Evolutionary conservation across 805 yeast species (phyloP).

Genomic region (Cyberlindnera lachancei): DNA sequence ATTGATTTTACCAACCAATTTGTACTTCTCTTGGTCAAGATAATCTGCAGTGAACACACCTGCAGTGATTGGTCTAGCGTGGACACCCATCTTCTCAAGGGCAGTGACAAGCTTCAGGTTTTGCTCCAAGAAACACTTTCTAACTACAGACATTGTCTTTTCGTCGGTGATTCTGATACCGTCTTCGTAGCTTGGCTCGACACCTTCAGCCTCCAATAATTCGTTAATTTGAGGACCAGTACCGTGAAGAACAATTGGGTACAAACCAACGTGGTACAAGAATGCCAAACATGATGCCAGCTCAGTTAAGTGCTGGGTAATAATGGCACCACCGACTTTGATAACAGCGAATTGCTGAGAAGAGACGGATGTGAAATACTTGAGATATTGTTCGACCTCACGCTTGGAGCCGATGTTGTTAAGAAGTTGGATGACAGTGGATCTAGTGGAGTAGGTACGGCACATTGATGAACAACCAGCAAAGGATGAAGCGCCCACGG

Average conservation of each 20-base stretch:
- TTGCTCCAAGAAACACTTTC: conserved; percentile 92
- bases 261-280: conserved; percentile 92
- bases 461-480: conserved; percentile 7
- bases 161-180: conserved; percentile 96
- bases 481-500: conserved; percentile 9
- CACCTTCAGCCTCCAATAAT: conserved; percentile 85
- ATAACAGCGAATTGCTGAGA: conserved; percentile 97
- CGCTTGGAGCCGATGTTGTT: conserved; percentile 96
- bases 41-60: conserved; percentile 95
- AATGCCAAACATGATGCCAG: conserved; percentile 94
- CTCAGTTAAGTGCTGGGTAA: conserved; percentile 88
- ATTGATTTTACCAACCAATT: conserved; percentile 85
- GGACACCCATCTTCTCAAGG: conserved; percentile 91
- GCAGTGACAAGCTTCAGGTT: conserved; percentile 93
- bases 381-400: conserved; percentile 95
- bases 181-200: conserved; percentile 91
- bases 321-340: conserved; percentile 98
- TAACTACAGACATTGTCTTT: conserved; percentile 91
- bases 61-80: conserved; percentile 96
- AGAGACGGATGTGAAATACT: conserved; percentile 91
- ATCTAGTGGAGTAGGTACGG: conserved; percentile 60
- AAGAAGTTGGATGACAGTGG: conserved; percentile 90
- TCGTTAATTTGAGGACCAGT: conserved; percentile 99
- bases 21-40: conserved; percentile 82
- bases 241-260: conserved; percentile 95